phyloP scores from a whole-genome alignment of 192 early-diverging fungal genomes.

The Thoreauomyces humboldtii region DNA sequence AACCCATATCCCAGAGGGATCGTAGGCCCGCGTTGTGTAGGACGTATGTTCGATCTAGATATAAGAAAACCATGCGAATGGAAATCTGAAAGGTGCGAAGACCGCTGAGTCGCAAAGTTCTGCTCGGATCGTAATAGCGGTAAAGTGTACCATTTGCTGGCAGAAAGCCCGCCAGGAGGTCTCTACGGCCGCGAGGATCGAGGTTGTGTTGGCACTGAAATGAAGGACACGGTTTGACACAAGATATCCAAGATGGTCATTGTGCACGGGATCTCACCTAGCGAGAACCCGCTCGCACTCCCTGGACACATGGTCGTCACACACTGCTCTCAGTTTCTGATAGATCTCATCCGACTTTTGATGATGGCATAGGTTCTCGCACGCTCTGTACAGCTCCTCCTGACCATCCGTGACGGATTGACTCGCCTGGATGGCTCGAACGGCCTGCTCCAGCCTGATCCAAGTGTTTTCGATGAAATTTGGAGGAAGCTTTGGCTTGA shows the following conservation, averaged over 20 bases:
- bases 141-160: too few species aligned
- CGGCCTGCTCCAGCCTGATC: conserved; percentile 61
- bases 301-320: conserved; percentile 55
- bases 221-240: too few species aligned
- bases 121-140: too few species aligned
- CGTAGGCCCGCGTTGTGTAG: conserved; percentile 64
- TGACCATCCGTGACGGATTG: conserved; percentile 64
- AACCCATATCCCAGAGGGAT: conserved; percentile 86
- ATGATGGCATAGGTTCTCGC: conserved; percentile 78
- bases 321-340: conserved; percentile 54
- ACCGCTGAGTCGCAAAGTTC: too few species aligned
- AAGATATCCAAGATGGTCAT: too few species aligned
- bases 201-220: too few species aligned
- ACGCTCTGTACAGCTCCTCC: conserved; percentile 77
- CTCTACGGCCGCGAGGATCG: too few species aligned
- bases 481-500: conserved; percentile 56
- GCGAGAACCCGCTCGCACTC: conserved; percentile 41
- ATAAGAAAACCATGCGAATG: conserved; percentile 85
- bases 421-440: conserved; percentile 69
- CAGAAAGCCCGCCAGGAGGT: too few species aligned
- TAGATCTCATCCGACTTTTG: conserved; percentile 66
- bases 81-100: too few species aligned
- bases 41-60: conserved; percentile 89
- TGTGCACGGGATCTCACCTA: too few species aligned
- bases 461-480: conserved; percentile 68